A percentile compares a stretch with the other conserved stretches of the same genome.
phyloP scores from a whole-genome alignment of 2,329 filamentous ascomycete genomes.

The Aspergillus cejpii region DNA sequence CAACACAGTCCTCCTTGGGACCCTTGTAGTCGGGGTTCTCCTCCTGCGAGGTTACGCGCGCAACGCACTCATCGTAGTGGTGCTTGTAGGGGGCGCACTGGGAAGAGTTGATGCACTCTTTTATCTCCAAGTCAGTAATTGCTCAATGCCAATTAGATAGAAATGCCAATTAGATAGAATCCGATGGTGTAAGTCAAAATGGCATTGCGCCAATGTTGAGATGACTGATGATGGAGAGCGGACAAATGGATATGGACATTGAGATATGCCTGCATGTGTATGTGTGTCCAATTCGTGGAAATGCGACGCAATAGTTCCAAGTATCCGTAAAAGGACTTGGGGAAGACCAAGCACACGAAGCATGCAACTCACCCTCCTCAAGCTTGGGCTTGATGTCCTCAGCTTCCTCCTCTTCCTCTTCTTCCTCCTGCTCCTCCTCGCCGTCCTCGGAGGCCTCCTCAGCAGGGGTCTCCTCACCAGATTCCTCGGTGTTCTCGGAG shows the following conservation, averaged over 20 bases:
- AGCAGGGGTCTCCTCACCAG: conserved; percentile 40
- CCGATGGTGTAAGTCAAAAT: neutral
- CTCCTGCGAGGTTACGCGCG: conserved; percentile 69
- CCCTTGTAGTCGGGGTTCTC: conserved; percentile 65
- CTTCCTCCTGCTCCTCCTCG: conserved; percentile 53
- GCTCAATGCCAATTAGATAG: conserved; percentile 6
- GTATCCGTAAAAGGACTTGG: neutral
- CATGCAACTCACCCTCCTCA: conserved; percentile 71
- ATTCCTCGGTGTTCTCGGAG: conserved; percentile 3
- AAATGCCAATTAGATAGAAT: no score
- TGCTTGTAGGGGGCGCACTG: conserved; percentile 86
- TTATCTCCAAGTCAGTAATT: conserved; percentile 9
- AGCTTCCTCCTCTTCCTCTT: conserved; percentile 64
- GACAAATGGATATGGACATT: neutral
- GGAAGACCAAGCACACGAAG: conserved; percentile 6
- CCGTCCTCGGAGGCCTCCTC: conserved; percentile 48
- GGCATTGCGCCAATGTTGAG: neutral
- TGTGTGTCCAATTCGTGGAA: neutral
- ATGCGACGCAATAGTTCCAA: conserved; percentile 3
- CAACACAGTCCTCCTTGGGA: conserved; percentile 88
- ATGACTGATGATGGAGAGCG: neutral
- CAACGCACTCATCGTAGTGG: conserved; percentile 96
- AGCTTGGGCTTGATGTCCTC: conserved; percentile 81
- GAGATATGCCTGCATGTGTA: neutral
- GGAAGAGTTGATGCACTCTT: conserved; percentile 84